These are phyloP conservation scores for Waltiozyma sp. DNA, from an alignment of 1,139 yeast genomes.

Conservation along the genomic window DNA sequence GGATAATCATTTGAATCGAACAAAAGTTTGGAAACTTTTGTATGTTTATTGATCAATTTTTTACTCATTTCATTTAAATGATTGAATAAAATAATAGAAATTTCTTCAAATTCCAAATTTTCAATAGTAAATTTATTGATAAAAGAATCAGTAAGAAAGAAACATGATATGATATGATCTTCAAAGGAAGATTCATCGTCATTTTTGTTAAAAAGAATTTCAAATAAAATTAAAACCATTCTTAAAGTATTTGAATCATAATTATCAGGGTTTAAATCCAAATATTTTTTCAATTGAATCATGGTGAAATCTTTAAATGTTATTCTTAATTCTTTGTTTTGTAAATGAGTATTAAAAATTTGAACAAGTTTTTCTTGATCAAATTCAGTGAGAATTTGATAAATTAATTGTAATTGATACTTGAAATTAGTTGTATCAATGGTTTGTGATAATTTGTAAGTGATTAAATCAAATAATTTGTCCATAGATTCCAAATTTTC, in stretches of 20 bases:
- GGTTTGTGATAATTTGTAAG: conserved; percentile 26
- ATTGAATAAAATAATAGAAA: conserved; percentile 13
- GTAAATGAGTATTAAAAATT: conserved; percentile 40
- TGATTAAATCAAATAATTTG: conserved; percentile 42
- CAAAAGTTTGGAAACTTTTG: conserved; percentile 8
- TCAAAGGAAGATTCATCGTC: conserved; percentile 44
- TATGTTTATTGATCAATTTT: conserved; percentile 9
- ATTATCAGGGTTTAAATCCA: conserved; percentile 21
- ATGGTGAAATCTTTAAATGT: conserved; percentile 51
- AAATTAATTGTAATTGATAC: conserved; percentile 42
- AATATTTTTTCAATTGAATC: conserved; percentile 35
- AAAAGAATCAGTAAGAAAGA: conserved; percentile 22
- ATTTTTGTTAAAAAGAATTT: conserved; percentile 40
- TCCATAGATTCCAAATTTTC: conserved; percentile 39
- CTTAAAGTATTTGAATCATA: conserved; percentile 25
- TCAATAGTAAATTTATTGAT: too few species aligned
- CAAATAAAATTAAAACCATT: conserved; percentile 31
- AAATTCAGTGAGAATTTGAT: conserved; percentile 36
- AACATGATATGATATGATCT: conserved; percentile 24
- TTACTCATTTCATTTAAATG: conserved; percentile 15
- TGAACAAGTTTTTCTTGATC: conserved; percentile 33
- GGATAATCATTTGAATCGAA: conserved; percentile 8
- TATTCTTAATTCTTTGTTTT: conserved; percentile 38
- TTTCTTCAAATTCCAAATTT: conserved; percentile 7
- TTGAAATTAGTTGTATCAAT: conserved; percentile 49